Base-by-base conservation (phyloP, 768 basidiomycete species). In the Tricholomella constricta region DNA sequence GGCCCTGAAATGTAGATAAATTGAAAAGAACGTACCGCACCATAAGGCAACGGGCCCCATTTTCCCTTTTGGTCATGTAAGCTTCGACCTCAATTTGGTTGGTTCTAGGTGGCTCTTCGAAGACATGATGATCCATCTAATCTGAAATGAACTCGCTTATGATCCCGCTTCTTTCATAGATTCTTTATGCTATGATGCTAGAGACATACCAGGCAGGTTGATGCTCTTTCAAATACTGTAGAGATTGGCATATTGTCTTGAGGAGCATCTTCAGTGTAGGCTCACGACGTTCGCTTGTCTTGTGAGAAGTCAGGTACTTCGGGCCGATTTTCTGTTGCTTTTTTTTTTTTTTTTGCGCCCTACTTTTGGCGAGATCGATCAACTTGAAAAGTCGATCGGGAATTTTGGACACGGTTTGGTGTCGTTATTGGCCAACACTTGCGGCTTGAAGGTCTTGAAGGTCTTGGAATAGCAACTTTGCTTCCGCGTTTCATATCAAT, bases 1-100 rank as follows among this genome's bases (percentile, higher is more conserved):
- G n/a, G n/a, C n/a, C n/a, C n/a, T n/a, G n/a, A n/a, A n/a, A 9
- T 20, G 25, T 45, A 14, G n/a, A 40, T 26, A 43, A 50, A 37
- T 36, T 44, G 19, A 52, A 51, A 47, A 45, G 42, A 32, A 48
- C 43, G 27, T 9, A 51, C 36, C 10, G 14, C 10, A 12, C 20
- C 25, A 29, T 27, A 43, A 49, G 46, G 31, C 45, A 46, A 51
- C 7, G 36, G 22, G 36, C 45, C 50, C 40, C 43, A 47, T 42
- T 58, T 41, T 43, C 47, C n/a, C 45, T 35, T 52, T 48, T 36
- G 35, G 31, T 15, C 15, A 43, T 43, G n/a, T 2, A 3, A 38
- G 29, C 27, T 47, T 57, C 44, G 52, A 52, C 14, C 52, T 57
- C 14, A 26, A 57, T 57, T 42, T 57, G 43, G 57, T 45, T 32